Conservation (phyloP, 2,329 filamentous ascomycete genomes). For the Venturia effusa region DNA sequence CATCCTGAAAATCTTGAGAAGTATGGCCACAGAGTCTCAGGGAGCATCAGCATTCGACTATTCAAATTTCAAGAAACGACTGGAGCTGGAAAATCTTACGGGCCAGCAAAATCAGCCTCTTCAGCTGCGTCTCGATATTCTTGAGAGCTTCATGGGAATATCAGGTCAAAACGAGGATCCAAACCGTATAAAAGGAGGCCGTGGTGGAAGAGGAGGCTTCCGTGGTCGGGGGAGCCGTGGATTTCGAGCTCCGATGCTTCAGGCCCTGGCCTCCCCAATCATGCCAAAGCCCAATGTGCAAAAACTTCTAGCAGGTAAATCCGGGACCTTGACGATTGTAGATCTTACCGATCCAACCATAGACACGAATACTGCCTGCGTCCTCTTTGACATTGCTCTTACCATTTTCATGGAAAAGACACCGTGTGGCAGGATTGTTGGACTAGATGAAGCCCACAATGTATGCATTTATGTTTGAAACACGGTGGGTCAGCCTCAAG, state of each 20-base stretch:
- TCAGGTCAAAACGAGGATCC: constrained; percentile 2
- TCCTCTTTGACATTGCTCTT: constrained; percentile 62
- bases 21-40: constrained; percentile 41
- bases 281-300: too few species aligned
- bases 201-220: too few species aligned
- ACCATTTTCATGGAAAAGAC: constrained; percentile 53
- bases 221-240: too few species aligned
- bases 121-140: constrained; percentile 46
- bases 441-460: constrained; percentile 70
- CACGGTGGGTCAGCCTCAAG: too few species aligned
- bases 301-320: constrained; percentile 20
- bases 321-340: constrained; percentile 51
- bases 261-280: too few species aligned
- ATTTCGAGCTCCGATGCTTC: too few species aligned
- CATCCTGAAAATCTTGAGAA: constrained; percentile 28
- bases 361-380: constrained; percentile 54
- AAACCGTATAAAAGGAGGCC: too few species aligned
- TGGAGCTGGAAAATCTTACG: constrained; percentile 31
- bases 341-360: constrained; percentile 66
- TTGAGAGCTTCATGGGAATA: constrained; percentile 60
- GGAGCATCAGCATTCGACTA: constrained; percentile 38
- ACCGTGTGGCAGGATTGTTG: constrained; percentile 45
- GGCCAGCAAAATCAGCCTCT: constrained; percentile 44
- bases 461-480: constrained; percentile 20
- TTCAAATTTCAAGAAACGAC: constrained; percentile 30